A percentile compares a stretch with the other conserved stretches of the same genome.
Conservation (phyloP, 164 flowering plant species). For the Umbilicus rupestris region DNA sequence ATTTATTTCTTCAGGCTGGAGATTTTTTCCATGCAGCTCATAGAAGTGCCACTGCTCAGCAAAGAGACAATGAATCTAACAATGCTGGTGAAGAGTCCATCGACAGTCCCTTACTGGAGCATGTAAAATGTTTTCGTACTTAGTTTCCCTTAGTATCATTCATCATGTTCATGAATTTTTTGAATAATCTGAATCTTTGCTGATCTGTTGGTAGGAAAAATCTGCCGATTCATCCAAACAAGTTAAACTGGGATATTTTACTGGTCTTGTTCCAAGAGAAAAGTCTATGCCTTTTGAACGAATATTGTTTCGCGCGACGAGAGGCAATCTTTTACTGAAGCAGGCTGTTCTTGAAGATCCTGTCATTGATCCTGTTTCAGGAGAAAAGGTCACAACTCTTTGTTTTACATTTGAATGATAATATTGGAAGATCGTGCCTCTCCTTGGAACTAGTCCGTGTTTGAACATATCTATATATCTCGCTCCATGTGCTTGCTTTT, state of each 20-base stretch:
- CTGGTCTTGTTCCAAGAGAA: slow-evolving; percentile 86
- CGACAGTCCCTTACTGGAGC: slow-evolving; percentile 68
- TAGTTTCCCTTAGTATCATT: background rate
- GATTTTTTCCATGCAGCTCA: slow-evolving; percentile 72
- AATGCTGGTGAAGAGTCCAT: slow-evolving; percentile 47
- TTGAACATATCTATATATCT: background rate
- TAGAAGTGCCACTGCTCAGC: slow-evolving; percentile 64
- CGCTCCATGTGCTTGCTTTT: background rate
- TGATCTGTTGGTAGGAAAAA: slow-evolving; percentile 39
- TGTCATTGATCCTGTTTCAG: slow-evolving; percentile 82
- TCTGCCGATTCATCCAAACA: slow-evolving; percentile 65
- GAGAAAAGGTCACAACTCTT: slow-evolving; percentile 65
- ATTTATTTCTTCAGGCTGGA: slow-evolving; percentile 53
- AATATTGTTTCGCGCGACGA: slow-evolving; percentile 92
- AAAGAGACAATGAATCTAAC: slow-evolving; percentile 50
- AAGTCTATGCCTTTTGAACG: slow-evolving; percentile 94
- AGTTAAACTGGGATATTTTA: slow-evolving; percentile 74
- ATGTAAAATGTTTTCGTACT: slow-evolving; percentile 24
- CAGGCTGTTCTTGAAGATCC: slow-evolving; percentile 65
- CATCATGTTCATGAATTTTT: background rate
- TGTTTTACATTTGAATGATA: background rate
- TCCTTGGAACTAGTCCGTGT: background rate
- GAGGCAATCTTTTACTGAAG: slow-evolving; percentile 83
- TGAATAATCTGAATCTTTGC: slow-evolving; percentile 3
- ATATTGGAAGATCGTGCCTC: background rate